Conservation (phyloP, 805 yeast genomes). For the Metschnikowia noctiluminum region DNA sequence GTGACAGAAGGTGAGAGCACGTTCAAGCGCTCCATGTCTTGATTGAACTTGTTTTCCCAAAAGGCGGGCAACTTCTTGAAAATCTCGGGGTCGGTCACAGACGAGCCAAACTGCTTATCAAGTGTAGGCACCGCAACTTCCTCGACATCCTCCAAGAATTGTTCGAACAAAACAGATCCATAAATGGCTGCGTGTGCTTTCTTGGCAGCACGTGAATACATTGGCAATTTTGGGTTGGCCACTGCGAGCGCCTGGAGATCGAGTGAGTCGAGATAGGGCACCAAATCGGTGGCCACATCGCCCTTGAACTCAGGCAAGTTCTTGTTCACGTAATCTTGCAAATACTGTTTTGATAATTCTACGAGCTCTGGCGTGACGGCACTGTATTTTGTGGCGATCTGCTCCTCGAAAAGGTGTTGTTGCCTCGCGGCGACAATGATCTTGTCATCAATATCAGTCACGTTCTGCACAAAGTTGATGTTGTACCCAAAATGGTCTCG, state of each 20-base stretch:
- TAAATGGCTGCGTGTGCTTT: conserved; percentile 48
- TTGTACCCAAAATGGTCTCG: conserved; percentile 91
- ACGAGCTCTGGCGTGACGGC: conserved; percentile 35
- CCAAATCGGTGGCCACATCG: conserved; percentile 36
- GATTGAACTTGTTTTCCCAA: conserved; percentile 84
- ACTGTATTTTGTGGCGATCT: conserved; percentile 29
- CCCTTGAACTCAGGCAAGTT: conserved; percentile 49
- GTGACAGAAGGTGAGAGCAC: conserved; percentile 82
- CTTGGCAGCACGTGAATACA: conserved; percentile 68
- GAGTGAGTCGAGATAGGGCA: conserved; percentile 48
- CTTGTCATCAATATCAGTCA: conserved; percentile 98
- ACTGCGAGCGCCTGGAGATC: conserved; percentile 50
- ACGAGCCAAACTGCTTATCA: conserved; percentile 68
- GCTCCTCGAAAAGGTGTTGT: conserved; percentile 69
- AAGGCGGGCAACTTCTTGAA: conserved; percentile 79
- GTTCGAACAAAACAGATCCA: conserved; percentile 22
- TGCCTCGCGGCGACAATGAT: conserved; percentile 94
- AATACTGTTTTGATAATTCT: conserved; percentile 39
- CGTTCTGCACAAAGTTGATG: conserved; percentile 87
- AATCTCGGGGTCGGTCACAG: conserved; percentile 79
- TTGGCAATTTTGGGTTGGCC: conserved; percentile 77
- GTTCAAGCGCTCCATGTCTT: conserved; percentile 81
- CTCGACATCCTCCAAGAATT: conserved; percentile 52
- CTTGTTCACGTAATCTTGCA: conserved; percentile 46
- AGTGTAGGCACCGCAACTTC: conserved; percentile 73